A percentile compares a stretch with the other conserved stretches of the same genome.
Evolutionary conservation across 345 rosid species (phyloP).

Genomic region (Pseudoturritis turrita): DNA sequence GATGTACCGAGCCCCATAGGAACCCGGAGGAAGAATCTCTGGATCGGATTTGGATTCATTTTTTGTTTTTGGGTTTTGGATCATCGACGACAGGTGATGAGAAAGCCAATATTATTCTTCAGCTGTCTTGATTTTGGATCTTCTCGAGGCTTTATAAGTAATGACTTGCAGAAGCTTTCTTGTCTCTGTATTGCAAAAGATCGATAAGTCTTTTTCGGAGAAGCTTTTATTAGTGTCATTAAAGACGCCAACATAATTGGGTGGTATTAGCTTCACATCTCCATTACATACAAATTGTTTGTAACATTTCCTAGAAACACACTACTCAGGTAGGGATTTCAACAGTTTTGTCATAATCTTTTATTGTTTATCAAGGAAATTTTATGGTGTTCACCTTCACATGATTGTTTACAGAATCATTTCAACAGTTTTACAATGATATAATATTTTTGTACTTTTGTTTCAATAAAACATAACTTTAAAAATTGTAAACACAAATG

Average conservation of each 20-base stretch:
- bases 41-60: neutral
- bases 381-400: neutral
- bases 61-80: neutral
- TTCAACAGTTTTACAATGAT: no score
- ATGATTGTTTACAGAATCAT: no score
- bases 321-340: neutral
- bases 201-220: neutral
- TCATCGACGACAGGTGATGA: neutral
- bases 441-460: no score
- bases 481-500: no score
- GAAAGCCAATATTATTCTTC: neutral
- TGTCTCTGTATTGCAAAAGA: conserved; percentile 2
- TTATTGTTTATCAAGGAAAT: neutral
- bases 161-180: conserved; percentile 8
- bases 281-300: conserved; percentile 12
- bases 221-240: neutral
- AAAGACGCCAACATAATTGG: conserved; percentile 1
- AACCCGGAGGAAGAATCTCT: neutral
- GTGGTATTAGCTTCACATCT: conserved; percentile 5
- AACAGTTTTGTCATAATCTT: conserved; percentile 12
- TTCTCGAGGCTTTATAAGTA: neutral
- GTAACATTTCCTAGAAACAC: conserved; percentile 22
- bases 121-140: neutral
- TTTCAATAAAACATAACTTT: no score
- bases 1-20: no score